Conservation (phyloP, 2,329 filamentous ascomycete genomes). For the Hyphodiscus sp. region DNA sequence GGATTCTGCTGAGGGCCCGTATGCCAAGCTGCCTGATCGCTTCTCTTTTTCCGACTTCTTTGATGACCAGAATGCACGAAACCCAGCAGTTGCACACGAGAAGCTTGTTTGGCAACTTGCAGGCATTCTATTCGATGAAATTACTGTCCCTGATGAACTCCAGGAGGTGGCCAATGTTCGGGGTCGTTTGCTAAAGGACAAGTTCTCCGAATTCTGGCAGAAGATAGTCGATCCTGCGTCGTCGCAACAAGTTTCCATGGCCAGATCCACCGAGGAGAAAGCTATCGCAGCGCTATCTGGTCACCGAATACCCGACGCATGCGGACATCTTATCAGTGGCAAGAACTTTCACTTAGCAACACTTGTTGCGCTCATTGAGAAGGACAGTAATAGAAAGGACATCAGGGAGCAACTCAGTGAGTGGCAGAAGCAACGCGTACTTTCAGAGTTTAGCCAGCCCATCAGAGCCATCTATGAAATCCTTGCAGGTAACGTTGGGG, state of each 20-base stretch:
- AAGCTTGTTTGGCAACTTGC: constrained; percentile 78
- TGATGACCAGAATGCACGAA: constrained; percentile 33
- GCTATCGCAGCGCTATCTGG: constrained; percentile 75
- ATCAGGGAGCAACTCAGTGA: constrained; percentile 74
- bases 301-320: constrained; percentile 76
- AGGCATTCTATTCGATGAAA: constrained; percentile 78
- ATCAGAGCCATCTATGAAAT: constrained; percentile 87
- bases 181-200: constrained; percentile 47
- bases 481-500: constrained; percentile 78
- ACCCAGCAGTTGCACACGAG: constrained; percentile 52
- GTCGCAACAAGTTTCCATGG: constrained; percentile 48
- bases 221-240: constrained; percentile 57
- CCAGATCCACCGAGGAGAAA: constrained; percentile 68
- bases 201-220: constrained; percentile 61
- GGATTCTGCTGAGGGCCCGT: constrained; percentile 52
- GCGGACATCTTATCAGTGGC: constrained; percentile 67
- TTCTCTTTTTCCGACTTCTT: constrained; percentile 45
- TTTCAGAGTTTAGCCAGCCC: constrained; percentile 80
- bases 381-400: constrained; percentile 61
- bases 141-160: constrained; percentile 39
- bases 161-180: constrained; percentile 30
- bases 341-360: constrained; percentile 81
- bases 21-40: constrained; percentile 41
- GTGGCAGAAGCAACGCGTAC: constrained; percentile 76
- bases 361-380: constrained; percentile 75